These are phyloP conservation scores for Galeopsis tetrahit DNA, from an alignment of 257 asterid species.

Conservation along the genomic window DNA sequence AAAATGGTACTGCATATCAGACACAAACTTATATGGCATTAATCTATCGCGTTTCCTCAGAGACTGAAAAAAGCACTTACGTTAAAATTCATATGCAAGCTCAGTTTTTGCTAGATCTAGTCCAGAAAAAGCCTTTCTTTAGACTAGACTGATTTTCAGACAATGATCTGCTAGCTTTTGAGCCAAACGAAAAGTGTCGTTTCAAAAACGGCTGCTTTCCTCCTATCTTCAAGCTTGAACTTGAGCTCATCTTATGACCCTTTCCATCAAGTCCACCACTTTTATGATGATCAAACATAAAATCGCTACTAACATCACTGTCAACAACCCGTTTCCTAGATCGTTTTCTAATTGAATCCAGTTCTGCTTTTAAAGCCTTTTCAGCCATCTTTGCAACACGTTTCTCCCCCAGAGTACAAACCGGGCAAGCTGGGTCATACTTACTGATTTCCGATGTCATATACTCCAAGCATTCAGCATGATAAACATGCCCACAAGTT, in stretches of 20 bases:
- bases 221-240: conserved; percentile 69
- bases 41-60: conserved; percentile 2
- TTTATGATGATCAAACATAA: conserved; percentile 55
- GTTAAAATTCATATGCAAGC: conserved; percentile 34
- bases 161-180: conserved; percentile 53
- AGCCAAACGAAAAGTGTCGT: conserved; percentile 85
- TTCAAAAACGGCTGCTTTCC: conserved; percentile 76
- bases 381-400: conserved; percentile 76
- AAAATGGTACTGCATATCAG: conserved; percentile 14
- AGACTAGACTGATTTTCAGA: conserved; percentile 55
- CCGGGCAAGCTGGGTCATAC: conserved; percentile 90
- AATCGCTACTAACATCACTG: conserved; percentile 53
- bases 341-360: conserved; percentile 68
- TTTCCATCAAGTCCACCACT: conserved; percentile 53
- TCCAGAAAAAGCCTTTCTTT: conserved; percentile 71
- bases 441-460: conserved; percentile 84
- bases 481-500: conserved; percentile 89
- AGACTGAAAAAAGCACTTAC: conserved; percentile 33
- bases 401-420: conserved; percentile 92
- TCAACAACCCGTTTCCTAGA: conserved; percentile 69
- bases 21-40: neutral
- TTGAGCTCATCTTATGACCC: conserved; percentile 63
- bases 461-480: conserved; percentile 91
- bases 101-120: conserved; percentile 67
- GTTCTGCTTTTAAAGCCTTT: conserved; percentile 75